Conservation (phyloP, 2,329 filamentous ascomycete species). For the Emmonsiellopsis sp. region DNA sequence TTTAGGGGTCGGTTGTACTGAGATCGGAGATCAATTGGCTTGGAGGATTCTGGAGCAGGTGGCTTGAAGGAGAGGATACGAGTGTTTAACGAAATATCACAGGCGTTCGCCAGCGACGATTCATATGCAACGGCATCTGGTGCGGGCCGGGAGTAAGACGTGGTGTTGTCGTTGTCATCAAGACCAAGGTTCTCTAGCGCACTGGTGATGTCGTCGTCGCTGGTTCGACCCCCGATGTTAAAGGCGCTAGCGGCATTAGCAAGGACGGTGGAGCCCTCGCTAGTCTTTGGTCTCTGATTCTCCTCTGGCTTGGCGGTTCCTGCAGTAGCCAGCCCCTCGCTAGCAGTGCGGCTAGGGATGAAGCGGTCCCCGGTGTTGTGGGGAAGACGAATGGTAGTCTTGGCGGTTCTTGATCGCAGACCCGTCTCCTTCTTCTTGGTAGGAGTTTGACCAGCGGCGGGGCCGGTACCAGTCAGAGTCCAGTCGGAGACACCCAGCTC, state of each 20-base stretch:
- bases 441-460: constrained; percentile 46
- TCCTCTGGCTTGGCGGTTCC: constrained; percentile 81
- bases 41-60: constrained; percentile 92
- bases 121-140: constrained; percentile 87
- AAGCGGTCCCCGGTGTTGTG: constrained; percentile 80
- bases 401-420: constrained; percentile 34
- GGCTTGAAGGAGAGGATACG: constrained; percentile 98
- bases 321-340: constrained; percentile 74
- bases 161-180: constrained; percentile 60
- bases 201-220: constrained; percentile 65
- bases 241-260: constrained; percentile 62
- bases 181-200: constrained; percentile 73
- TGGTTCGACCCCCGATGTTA: constrained; percentile 50
- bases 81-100: constrained; percentile 85
- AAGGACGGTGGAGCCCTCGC: constrained; percentile 67
- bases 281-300: constrained; percentile 63
- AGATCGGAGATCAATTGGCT: constrained; percentile 91
- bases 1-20: constrained; percentile 97
- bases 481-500: constrained; percentile 92
- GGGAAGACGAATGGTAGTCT: constrained; percentile 58
- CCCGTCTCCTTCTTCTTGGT: constrained; percentile 7
- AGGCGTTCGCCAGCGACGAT: constrained; percentile 80
- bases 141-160: constrained; percentile 65
- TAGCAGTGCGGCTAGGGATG: constrained; percentile 86
- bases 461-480: constrained; percentile 74